These are phyloP conservation scores for Hypoxylon sp. DNA, from an alignment of 2,329 filamentous ascomycete genomes.

Conservation along the genomic window DNA sequence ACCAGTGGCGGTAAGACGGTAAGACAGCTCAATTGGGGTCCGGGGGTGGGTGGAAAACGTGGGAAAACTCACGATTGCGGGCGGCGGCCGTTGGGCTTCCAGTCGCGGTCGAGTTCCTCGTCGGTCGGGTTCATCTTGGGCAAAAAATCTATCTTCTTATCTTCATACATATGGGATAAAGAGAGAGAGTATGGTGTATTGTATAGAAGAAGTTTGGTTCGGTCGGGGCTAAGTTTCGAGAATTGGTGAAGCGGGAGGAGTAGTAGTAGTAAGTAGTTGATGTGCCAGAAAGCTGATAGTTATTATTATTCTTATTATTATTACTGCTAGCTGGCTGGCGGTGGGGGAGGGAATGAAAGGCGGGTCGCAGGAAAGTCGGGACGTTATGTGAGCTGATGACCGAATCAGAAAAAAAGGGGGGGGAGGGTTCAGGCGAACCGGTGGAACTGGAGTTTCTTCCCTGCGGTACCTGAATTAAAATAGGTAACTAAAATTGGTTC, in stretches of 20 bases:
- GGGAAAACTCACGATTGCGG: slow-evolving; percentile 78
- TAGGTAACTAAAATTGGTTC: too few species aligned
- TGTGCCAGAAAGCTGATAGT: slow-evolving; percentile 21
- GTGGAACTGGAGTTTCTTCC: slow-evolving; percentile 31
- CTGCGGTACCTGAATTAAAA: slow-evolving; percentile 24
- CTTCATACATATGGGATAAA: slow-evolving; percentile 17
- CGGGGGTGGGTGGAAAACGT: slow-evolving; percentile 45
- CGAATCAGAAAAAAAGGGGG: slow-evolving; percentile 38
- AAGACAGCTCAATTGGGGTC: slow-evolving; percentile 48
- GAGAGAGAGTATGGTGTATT: neutral
- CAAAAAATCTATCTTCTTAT: slow-evolving; percentile 23
- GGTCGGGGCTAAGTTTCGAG: slow-evolving; percentile 2
- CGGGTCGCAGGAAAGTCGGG: slow-evolving; percentile 30
- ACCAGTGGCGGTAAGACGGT: slow-evolving; percentile 51
- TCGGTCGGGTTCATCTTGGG: slow-evolving; percentile 59
- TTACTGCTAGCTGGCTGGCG: slow-evolving; percentile 33
- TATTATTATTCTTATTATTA: too few species aligned
- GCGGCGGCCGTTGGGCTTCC: slow-evolving; percentile 79
- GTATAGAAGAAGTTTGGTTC: slow-evolving; percentile 9
- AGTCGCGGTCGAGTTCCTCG: slow-evolving; percentile 77
- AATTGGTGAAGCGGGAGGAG: slow-evolving; percentile 4
- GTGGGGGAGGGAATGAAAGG: slow-evolving; percentile 33
- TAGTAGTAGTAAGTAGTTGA: too few species aligned
- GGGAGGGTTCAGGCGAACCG: slow-evolving; percentile 39
- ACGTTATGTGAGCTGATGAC: slow-evolving; percentile 26